Percentiles rank a stretch among this genome's conserved stretches.
Conservation (phyloP, 139 green algal species). For the Chlamydomonas sp. region DNA sequence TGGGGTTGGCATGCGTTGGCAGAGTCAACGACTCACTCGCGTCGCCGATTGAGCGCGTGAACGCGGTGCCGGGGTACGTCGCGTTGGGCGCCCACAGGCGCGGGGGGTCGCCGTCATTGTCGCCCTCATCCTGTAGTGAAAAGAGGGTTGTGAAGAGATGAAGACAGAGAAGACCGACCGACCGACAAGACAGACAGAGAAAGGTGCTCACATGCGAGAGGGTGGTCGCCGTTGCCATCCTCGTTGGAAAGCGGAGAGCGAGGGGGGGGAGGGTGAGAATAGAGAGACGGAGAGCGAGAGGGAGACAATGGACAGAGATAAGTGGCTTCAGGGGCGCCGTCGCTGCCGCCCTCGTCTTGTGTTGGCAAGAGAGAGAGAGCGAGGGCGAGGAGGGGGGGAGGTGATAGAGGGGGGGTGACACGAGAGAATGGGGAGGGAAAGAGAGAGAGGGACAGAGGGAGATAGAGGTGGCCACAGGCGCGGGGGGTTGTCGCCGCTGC, state of each 20-base stretch:
- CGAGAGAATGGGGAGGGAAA: background rate
- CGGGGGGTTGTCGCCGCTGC: background rate
- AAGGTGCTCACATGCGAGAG: no score
- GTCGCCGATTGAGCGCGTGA: conserved; percentile 92
- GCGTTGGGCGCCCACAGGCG: conserved; percentile 78
- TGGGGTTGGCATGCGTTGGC: no score
- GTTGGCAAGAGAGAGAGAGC: background rate
- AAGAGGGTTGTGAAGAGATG: background rate
- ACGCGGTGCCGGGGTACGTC: conserved; percentile 89
- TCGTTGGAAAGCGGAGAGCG: background rate
- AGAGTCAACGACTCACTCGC: conserved; percentile 49
- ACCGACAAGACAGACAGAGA: no score
- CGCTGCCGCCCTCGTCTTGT: background rate
- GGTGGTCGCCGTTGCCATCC: conserved; percentile 19
- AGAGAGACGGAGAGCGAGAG: background rate
- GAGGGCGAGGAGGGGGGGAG: background rate
- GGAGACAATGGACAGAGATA: no score
- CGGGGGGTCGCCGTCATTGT: conserved; percentile 81
- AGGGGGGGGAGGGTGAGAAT: background rate
- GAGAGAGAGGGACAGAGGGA: background rate
- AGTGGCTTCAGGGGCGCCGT: conserved; percentile 58
- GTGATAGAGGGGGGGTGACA: background rate
- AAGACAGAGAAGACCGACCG: background rate
- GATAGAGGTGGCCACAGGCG: background rate
- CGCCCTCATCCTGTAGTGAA: conserved; percentile 12